A percentile compares a stretch with the other conserved stretches of the same genome.
phyloP scores from a whole-genome alignment of 2,329 filamentous ascomycete species.

The Westerdykella aurantiaca region DNA sequence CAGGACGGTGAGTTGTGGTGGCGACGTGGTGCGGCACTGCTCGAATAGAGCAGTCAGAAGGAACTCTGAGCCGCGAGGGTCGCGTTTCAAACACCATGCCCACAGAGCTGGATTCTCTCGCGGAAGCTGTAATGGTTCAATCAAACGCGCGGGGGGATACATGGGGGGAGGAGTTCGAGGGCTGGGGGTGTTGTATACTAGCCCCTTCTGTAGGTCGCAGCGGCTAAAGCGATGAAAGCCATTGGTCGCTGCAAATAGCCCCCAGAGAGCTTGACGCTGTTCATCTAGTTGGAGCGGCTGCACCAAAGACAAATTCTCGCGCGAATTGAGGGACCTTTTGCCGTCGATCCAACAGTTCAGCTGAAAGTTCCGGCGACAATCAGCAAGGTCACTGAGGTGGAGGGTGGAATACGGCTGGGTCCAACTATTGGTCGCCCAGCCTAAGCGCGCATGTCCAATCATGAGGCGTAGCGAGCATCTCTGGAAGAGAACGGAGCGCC shows the following conservation, averaged over 20 bases:
- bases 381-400: too few relatives aligned
- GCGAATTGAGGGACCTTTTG: too few relatives aligned
- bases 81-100: too few relatives aligned
- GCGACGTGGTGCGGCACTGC: slow-evolving; percentile 16
- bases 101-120: too few relatives aligned
- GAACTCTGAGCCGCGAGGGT: slow-evolving; percentile 6
- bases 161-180: slow-evolving; percentile 3
- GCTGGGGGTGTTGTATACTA: slow-evolving; percentile 4
- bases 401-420: too few relatives aligned
- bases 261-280: slow-evolving; percentile 3
- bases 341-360: background rate
- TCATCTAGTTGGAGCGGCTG: slow-evolving; percentile 7
- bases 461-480: too few relatives aligned
- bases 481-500: too few relatives aligned
- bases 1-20: slow-evolving; percentile 1
- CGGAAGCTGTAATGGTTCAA: too few relatives aligned
- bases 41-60: slow-evolving; percentile 13
- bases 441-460: background rate
- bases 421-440: background rate
- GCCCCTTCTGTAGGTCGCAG: slow-evolving; percentile 4
- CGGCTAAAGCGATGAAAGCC: slow-evolving; percentile 7
- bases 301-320: background rate
- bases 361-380: too few relatives aligned
- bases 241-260: slow-evolving; percentile 8
- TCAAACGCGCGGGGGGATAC: too few relatives aligned